Conservation (phyloP, 2,329 filamentous ascomycete species). For the Scedosporium dehoogii region DNA sequence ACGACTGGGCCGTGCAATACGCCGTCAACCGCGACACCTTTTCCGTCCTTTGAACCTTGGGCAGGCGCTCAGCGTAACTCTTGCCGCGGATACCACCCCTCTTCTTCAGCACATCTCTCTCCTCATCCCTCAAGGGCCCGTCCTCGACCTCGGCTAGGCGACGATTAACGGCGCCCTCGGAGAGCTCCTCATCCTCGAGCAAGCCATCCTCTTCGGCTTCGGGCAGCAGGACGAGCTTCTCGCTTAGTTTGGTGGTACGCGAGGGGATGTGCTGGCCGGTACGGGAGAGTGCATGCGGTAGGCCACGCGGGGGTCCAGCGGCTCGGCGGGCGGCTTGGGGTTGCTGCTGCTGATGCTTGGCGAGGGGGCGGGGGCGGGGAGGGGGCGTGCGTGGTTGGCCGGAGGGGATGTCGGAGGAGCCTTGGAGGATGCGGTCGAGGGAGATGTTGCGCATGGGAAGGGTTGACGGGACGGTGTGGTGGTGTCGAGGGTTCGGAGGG, state of each 20-base stretch:
- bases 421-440: slow-evolving; percentile 91
- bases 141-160: slow-evolving; percentile 45
- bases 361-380: slow-evolving; percentile 37
- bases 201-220: slow-evolving; percentile 53
- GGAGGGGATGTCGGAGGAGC: slow-evolving; percentile 89
- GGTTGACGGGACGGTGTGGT: neutral
- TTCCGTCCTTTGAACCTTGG: slow-evolving; percentile 78
- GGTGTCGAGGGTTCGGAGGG: neutral
- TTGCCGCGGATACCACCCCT: slow-evolving; percentile 60
- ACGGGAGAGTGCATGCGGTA: slow-evolving; percentile 28
- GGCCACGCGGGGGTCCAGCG: slow-evolving; percentile 19
- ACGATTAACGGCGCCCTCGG: slow-evolving; percentile 29
- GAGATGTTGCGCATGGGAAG: slow-evolving; percentile 65
- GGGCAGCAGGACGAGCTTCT: slow-evolving; percentile 91
- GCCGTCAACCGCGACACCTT: slow-evolving; percentile 86
- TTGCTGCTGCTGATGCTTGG: slow-evolving; percentile 18
- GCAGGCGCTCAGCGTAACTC: slow-evolving; percentile 86
- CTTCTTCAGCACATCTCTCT: slow-evolving; percentile 53
- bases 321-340: slow-evolving; percentile 18
- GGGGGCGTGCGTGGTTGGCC: slow-evolving; percentile 69
- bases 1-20: slow-evolving; percentile 91
- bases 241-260: slow-evolving; percentile 85
- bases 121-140: slow-evolving; percentile 56
- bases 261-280: slow-evolving; percentile 58
- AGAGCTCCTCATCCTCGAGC: slow-evolving; percentile 39